phyloP scores from a whole-genome alignment of 192 early-diverging fungal species.

The Coemansia sp. region DNA sequence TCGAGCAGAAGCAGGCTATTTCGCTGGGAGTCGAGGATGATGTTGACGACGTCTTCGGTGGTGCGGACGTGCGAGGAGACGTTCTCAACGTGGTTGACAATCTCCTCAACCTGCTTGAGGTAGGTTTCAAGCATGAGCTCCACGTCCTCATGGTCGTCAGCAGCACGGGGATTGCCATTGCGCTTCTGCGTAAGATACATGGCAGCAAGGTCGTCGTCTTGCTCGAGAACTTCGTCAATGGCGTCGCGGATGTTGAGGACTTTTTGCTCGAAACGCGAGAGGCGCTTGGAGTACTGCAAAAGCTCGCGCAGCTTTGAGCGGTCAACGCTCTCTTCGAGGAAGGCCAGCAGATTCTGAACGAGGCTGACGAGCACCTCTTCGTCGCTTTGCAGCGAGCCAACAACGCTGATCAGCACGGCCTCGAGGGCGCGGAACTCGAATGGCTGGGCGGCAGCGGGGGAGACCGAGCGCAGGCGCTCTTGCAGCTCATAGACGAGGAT shows the following conservation, averaged over 20 bases:
- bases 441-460: constrained; percentile 21
- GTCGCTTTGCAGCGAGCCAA: constrained; percentile 66
- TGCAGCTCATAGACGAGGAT: constrained; percentile 79
- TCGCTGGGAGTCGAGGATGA: constrained; percentile 80
- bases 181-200: constrained; percentile 89
- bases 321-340: constrained; percentile 74
- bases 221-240: constrained; percentile 78
- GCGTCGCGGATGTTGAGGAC: constrained; percentile 71
- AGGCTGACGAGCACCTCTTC: constrained; percentile 65
- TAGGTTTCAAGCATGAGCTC: constrained; percentile 92
- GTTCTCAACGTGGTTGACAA: constrained; percentile 68
- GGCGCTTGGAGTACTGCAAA: constrained; percentile 70
- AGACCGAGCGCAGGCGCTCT: constrained; percentile 58
- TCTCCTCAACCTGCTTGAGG: constrained; percentile 81
- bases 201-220: constrained; percentile 85
- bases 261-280: constrained; percentile 78
- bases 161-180: constrained; percentile 51
- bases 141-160: constrained; percentile 79
- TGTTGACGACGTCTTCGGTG: constrained; percentile 81
- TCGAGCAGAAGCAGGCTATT: constrained; percentile 86
- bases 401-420: constrained; percentile 73
- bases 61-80: constrained; percentile 68
- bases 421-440: constrained; percentile 71
- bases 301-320: constrained; percentile 73
- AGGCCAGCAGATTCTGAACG: constrained; percentile 63